Evolutionary conservation across 148 eudicot species (phyloP).

Genomic region (Spergularia marina): DNA sequence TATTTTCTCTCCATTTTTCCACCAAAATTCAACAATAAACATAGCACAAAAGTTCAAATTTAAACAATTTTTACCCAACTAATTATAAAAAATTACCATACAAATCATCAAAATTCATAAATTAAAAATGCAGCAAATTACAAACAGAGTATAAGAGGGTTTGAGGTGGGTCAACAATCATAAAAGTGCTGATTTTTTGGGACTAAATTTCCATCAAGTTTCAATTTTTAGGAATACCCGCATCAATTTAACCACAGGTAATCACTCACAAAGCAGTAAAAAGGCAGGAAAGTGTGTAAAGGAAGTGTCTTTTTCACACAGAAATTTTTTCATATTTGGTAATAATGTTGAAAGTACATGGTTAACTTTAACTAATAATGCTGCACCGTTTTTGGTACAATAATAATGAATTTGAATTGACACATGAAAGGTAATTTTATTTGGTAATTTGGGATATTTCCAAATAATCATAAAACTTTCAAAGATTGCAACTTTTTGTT

Average conservation of each 20-base stretch:
- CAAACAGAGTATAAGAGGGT: background rate
- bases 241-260: background rate
- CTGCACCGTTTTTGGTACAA: background rate
- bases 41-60: background rate
- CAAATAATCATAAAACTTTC: constrained; percentile 2
- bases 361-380: background rate
- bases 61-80: too few relatives aligned
- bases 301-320: constrained; percentile 9
- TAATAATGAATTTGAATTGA: background rate
- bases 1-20: constrained; percentile 15
- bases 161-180: constrained; percentile 17
- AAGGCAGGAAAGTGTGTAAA: background rate
- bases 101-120: background rate
- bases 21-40: constrained; percentile 8
- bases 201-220: background rate
- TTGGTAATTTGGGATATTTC: constrained; percentile 11
- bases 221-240: background rate
- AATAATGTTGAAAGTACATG: background rate
- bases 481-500: constrained; percentile 1
- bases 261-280: background rate
- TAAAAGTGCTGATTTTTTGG: background rate
- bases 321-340: too few relatives aligned
- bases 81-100: too few relatives aligned
- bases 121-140: background rate
- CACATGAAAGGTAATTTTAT: background rate